Conservation (phyloP, 1,284 basidiomycete species). For the Coniferiporia weirii region DNA sequence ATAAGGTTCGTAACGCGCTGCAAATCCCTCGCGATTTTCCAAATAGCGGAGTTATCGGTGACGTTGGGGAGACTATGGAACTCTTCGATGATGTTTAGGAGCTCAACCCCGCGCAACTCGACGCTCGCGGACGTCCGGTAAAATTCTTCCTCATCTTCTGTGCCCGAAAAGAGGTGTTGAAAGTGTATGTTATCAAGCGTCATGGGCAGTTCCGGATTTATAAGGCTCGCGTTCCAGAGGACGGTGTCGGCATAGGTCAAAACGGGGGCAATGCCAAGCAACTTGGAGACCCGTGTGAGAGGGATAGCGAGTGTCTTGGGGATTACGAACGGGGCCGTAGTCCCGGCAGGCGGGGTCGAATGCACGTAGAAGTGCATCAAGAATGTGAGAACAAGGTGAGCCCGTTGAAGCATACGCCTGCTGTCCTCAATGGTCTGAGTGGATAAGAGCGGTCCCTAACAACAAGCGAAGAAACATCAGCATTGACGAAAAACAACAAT, state of each 20-base stretch:
- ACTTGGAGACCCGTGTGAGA: slow-evolving; percentile 67
- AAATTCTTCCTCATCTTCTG: slow-evolving; percentile 82
- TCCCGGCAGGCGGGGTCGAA: slow-evolving; percentile 50
- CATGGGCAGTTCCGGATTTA: slow-evolving; percentile 47
- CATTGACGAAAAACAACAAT: not conserved
- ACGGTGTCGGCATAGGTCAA: slow-evolving; percentile 96
- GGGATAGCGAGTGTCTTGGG: slow-evolving; percentile 81
- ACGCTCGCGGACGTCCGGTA: slow-evolving; percentile 82
- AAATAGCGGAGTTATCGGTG: slow-evolving; percentile 63
- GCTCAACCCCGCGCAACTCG: slow-evolving; percentile 84
- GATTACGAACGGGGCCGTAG: slow-evolving; percentile 44
- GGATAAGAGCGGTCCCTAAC: slow-evolving; percentile 66
- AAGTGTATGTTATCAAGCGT: slow-evolving; percentile 63
- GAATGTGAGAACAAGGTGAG: slow-evolving; percentile 86
- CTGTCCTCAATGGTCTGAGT: slow-evolving; percentile 48
- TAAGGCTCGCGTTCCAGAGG: slow-evolving; percentile 85
- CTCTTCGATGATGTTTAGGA: slow-evolving; percentile 85
- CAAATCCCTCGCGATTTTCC: slow-evolving; percentile 72
- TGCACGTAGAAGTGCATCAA: slow-evolving; percentile 89
- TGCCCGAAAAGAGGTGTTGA: slow-evolving; percentile 77
- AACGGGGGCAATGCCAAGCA: slow-evolving; percentile 85
- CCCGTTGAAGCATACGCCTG: slow-evolving; percentile 67
- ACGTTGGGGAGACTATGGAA: slow-evolving; percentile 68
- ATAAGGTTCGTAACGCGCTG: slow-evolving; percentile 66
- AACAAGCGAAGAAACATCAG: slow-evolving; percentile 12